phyloP scores from a whole-genome alignment of 306 rosid species.

The Inga laurina region DNA sequence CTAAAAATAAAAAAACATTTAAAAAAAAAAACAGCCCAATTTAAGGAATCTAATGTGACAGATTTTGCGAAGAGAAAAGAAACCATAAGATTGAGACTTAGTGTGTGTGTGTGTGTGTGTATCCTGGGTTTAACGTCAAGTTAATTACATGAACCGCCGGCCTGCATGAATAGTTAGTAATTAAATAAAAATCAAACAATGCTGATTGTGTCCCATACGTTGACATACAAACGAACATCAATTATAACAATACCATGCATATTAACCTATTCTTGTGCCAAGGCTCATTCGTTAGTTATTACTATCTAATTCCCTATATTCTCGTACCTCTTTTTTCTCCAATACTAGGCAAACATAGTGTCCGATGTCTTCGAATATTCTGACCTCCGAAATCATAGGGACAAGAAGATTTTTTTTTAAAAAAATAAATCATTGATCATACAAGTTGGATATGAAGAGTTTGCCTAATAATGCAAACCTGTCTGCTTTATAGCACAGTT shows the following conservation, averaged over 20 bases:
- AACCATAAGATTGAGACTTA: background rate
- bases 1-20: too few relatives aligned
- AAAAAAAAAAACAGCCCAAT: too few relatives aligned
- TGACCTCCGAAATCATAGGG: background rate
- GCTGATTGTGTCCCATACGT: slow-evolving; percentile 20
- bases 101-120: too few relatives aligned
- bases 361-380: slow-evolving; percentile 27
- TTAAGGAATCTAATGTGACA: background rate
- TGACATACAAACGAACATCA: background rate
- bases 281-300: slow-evolving; percentile 5
- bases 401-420: background rate
- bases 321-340: background rate
- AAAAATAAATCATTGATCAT: background rate
- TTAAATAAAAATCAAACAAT: slow-evolving; percentile 20
- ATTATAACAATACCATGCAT: background rate
- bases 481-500: background rate
- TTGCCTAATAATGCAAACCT: background rate
- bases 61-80: background rate
- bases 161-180: slow-evolving; percentile 21
- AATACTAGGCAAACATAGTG: slow-evolving; percentile 8
- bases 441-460: background rate
- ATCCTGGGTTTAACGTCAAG: background rate
- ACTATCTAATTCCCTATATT: slow-evolving; percentile 1
- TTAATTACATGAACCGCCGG: slow-evolving; percentile 30
- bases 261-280: background rate